A percentile compares a stretch with the other conserved stretches of the same genome.
phyloP scores from a whole-genome alignment of 2,329 filamentous ascomycete genomes.

The Phialemoniopsis sp. region DNA sequence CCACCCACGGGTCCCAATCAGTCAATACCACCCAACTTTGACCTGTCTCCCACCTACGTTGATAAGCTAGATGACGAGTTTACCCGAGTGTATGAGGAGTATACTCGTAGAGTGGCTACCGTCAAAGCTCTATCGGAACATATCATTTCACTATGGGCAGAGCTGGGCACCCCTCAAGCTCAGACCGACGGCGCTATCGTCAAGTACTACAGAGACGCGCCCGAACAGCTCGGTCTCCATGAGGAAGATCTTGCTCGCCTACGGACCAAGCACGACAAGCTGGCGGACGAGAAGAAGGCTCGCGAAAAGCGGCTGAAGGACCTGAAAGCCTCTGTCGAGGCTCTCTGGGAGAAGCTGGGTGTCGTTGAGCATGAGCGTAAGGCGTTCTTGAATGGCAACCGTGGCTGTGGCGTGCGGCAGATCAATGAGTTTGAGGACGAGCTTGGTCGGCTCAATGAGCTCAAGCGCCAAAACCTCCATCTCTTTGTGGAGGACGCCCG shows the following conservation, averaged over 20 bases:
- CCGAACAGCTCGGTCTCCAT: slow-evolving; percentile 90
- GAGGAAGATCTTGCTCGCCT: slow-evolving; percentile 77
- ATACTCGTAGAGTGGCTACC: slow-evolving; percentile 72
- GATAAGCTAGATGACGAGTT: slow-evolving; percentile 86
- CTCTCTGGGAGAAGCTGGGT: slow-evolving; percentile 82
- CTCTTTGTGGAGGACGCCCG: slow-evolving; percentile 94
- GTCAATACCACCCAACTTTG: slow-evolving; percentile 76
- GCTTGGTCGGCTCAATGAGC: slow-evolving; percentile 76
- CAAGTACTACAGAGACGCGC: slow-evolving; percentile 82
- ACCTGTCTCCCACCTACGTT: slow-evolving; percentile 88
- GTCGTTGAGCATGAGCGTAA: slow-evolving; percentile 81
- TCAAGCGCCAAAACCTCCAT: slow-evolving; percentile 93
- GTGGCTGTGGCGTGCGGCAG: slow-evolving; percentile 83
- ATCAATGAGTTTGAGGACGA: slow-evolving; percentile 98
- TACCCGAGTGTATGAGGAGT: slow-evolving; percentile 93
- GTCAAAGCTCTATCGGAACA: slow-evolving; percentile 76
- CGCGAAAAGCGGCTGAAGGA: slow-evolving; percentile 76
- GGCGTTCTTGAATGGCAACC: slow-evolving; percentile 79
- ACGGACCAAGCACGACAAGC: slow-evolving; percentile 70
- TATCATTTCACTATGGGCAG: slow-evolving; percentile 92
- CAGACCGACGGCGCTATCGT: slow-evolving; percentile 87
- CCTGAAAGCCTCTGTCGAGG: slow-evolving; percentile 73
- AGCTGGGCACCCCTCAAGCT: slow-evolving; percentile 88
- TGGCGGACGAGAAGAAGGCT: slow-evolving; percentile 82
- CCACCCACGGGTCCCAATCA: slow-evolving; percentile 78